Evolutionary conservation across 2,329 filamentous ascomycete species (phyloP), one percentile per base, ranked within the genome.

Genomic region (Arthrocladium fulminans): DNA sequence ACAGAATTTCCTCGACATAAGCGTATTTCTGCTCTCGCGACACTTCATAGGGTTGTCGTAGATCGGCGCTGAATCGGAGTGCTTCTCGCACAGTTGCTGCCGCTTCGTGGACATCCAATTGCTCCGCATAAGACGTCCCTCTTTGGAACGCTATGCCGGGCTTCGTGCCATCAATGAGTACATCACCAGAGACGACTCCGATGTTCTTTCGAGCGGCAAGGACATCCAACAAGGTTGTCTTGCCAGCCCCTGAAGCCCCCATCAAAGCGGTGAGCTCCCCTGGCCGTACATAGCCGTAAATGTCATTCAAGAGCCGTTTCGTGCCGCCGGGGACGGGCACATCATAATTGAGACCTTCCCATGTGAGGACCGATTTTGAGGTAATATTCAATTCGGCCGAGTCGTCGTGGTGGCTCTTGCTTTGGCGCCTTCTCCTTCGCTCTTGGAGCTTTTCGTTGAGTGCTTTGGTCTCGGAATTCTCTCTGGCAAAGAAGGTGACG

Each of bases 141-240:
- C 80, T 68, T 59, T 83, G 79, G 64, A 83, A 83, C 2, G 75
- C 73, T 17, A 71, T 72, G n/a, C 75, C 76, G 13, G 75, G 76
- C 6, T 67, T 63, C 35, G 70, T 69, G 7, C 79, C 80, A 57
- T 83, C 79, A 7, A 84, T 73, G 17, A 84, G 69, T 46, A 80
- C 76, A 52, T 82, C 76, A 35, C 81, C 81, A 27, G 65, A 67
- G 44, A 84, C 77, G 3, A 81, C 76, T 54, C 81, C 80, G 52
- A 82, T 79, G 54, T 77, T 83, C 63, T 80, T 81, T 48, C 81
- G 67, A 3, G 74, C 68, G 1, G 81, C 80, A 9, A 94, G 70
- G 1, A 90, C 85, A 59, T 94, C 86, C 2, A 94, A 71, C 0
- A 94, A 70, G 0, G 88, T 94, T 0, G 87, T 92, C 68, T 94